A percentile compares a stretch with the other conserved stretches of the same genome.
Evolutionary conservation across 2,329 filamentous ascomycete genomes (phyloP).

Genomic region (Dothidotthia symphoricarpi): DNA sequence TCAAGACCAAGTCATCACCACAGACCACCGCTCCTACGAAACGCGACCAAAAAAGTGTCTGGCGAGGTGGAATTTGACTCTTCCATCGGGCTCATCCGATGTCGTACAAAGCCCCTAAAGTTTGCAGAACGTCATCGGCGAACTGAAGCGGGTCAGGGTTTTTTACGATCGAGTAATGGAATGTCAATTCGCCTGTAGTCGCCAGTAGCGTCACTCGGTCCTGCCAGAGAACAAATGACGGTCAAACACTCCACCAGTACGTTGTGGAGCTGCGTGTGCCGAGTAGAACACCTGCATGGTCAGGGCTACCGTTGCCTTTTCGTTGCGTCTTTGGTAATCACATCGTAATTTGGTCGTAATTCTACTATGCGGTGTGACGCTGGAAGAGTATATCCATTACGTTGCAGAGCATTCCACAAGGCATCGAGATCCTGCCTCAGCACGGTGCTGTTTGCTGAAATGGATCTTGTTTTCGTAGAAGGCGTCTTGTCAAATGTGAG

Average conservation of each 20-base stretch:
- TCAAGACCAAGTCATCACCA: neutral
- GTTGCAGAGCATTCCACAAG: constrained; percentile 3
- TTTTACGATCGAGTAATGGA: constrained; percentile 41
- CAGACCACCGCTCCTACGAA: no score
- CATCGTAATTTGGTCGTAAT: no score
- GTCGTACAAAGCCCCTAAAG: no score
- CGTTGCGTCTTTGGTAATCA: no score
- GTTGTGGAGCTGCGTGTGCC: neutral
- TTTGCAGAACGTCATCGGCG: constrained; percentile 4
- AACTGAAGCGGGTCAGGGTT: constrained; percentile 10
- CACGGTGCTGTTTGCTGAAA: constrained; percentile 2
- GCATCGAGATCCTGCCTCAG: neutral
- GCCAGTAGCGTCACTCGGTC: constrained; percentile 11
- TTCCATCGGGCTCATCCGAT: no score
- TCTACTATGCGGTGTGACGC: constrained; percentile 8
- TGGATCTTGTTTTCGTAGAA: constrained; percentile 3
- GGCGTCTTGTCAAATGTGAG: no score
- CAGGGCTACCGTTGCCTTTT: constrained; percentile 2
- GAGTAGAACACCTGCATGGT: constrained; percentile 4
- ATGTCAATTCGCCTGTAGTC: constrained; percentile 16
- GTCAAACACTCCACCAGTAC: neutral
- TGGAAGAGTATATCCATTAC: constrained; percentile 16
- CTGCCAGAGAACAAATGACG: constrained; percentile 1
- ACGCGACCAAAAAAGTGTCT: no score
- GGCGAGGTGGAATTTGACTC: no score